Evolutionary conservation across 768 basidiomycete species (phyloP).

Genomic region (Infundibulicybe gibba): DNA sequence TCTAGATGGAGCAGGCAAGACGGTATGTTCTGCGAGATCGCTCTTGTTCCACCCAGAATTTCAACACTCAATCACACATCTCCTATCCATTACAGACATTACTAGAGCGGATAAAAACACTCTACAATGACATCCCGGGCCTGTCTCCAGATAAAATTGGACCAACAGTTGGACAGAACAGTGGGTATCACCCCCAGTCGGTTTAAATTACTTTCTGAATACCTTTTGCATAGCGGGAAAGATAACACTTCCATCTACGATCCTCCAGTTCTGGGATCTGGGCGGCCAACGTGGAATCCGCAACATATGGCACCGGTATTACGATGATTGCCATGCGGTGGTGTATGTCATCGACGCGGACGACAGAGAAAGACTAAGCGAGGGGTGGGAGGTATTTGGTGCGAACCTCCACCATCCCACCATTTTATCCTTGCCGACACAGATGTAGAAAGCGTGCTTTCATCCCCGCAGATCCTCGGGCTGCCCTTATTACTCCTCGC

Average conservation of each 20-base stretch:
- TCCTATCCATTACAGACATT: conserved; percentile 53
- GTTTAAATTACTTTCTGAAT: background rate
- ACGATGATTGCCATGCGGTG: conserved; percentile 95
- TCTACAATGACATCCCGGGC: conserved; percentile 84
- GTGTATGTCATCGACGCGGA: conserved; percentile 94
- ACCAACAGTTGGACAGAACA: conserved; percentile 97
- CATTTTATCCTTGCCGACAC: conserved; percentile 14
- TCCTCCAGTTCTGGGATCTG: conserved; percentile 95
- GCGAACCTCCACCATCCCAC: conserved; percentile 20
- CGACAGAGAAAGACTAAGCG: conserved; percentile 83
- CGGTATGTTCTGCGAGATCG: conserved; percentile 37
- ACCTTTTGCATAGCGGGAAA: conserved; percentile 65
- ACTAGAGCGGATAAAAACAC: conserved; percentile 90
- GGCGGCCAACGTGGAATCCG: conserved; percentile 94
- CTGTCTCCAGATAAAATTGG: conserved; percentile 92
- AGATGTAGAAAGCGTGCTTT: conserved; percentile 72
- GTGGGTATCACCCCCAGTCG: conserved; percentile 41
- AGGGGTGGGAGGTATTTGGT: conserved; percentile 99
- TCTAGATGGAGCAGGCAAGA: conserved; percentile 90
- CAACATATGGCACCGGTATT: conserved; percentile 92
- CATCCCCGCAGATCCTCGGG: conserved; percentile 84
- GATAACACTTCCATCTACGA: conserved; percentile 88
- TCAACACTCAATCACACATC: background rate
- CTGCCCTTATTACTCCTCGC: conserved; percentile 90
- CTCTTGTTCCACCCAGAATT: background rate